Conservation (phyloP, 768 basidiomycete species). For the Crassisporium funariophilum region DNA sequence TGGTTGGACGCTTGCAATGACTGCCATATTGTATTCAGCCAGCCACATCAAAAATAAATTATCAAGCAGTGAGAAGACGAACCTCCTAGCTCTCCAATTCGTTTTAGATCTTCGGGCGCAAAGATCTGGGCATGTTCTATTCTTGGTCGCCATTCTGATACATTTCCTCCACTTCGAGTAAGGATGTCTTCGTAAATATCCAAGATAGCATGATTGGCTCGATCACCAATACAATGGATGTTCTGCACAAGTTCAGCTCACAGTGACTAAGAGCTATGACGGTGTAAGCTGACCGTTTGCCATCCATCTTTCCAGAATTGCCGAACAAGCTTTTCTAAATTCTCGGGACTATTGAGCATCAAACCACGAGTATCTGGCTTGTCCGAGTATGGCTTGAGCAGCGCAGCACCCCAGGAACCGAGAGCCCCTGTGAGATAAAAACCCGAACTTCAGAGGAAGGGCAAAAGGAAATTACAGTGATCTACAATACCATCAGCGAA, state of each 20-base stretch:
- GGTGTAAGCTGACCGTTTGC: constrained; percentile 82
- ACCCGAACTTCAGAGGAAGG: not conserved
- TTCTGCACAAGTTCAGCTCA: constrained; percentile 54
- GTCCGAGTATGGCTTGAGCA: constrained; percentile 84
- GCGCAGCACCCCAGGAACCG: constrained; percentile 90
- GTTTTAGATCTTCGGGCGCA: constrained; percentile 63
- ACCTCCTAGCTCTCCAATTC: constrained; percentile 77
- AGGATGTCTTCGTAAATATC: constrained; percentile 79
- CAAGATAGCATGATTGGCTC: constrained; percentile 80
- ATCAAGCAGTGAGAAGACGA: constrained; percentile 20
- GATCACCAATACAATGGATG: constrained; percentile 87
- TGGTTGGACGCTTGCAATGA: constrained; percentile 91
- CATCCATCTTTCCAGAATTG: constrained; percentile 74
- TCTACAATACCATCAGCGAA: constrained; percentile 74
- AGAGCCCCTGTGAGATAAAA: constrained; percentile 62
- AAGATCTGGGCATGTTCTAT: constrained; percentile 96
- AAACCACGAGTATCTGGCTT: constrained; percentile 71
- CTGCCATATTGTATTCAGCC: constrained; percentile 37
- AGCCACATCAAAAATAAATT: not conserved
- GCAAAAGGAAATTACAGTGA: not conserved
- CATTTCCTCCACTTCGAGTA: constrained; percentile 35
- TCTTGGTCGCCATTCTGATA: constrained; percentile 63
- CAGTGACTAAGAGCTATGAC: not conserved
- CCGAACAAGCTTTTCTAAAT: constrained; percentile 54
- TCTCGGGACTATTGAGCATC: constrained; percentile 59